Percentiles rank a stretch among this genome's conserved stretches.
Evolutionary conservation across 371 early-diverging fungal genomes (phyloP).

Genomic region (Mucor irregularis): DNA sequence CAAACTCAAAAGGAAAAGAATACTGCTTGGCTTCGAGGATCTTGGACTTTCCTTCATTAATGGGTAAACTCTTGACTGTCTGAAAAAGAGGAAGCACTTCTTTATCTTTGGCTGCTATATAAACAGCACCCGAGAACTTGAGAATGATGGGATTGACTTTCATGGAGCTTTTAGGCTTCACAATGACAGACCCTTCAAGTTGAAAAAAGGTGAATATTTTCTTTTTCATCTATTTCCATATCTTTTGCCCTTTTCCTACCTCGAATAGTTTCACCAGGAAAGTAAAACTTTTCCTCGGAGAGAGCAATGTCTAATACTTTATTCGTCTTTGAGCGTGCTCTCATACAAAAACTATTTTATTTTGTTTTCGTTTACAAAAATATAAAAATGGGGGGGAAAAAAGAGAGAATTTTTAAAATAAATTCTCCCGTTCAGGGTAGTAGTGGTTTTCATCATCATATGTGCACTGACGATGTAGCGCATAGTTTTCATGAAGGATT

Average conservation of each 20-base stretch:
- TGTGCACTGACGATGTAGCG: too few species aligned
- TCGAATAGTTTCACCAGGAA: constrained; percentile 35
- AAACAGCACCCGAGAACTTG: constrained; percentile 39
- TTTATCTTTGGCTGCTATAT: constrained; percentile 36
- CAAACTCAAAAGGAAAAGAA: constrained; percentile 45
- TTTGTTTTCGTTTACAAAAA: not conserved
- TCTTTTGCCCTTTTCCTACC: constrained; percentile 14
- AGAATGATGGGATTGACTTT: constrained; percentile 38
- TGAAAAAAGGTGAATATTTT: not conserved
- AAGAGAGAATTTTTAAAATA: not conserved
- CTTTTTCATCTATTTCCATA: not conserved
- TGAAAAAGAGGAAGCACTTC: constrained; percentile 34
- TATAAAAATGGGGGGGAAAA: not conserved
- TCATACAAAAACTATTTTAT: too few species aligned
- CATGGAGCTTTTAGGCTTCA: constrained; percentile 43
- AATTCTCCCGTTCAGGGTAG: too few species aligned
- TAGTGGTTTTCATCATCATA: too few species aligned
- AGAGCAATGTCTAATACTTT: constrained; percentile 26
- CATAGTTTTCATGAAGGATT: too few species aligned
- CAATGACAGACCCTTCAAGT: constrained; percentile 44
- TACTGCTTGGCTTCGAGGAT: constrained; percentile 39
- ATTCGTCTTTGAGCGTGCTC: constrained; percentile 13
- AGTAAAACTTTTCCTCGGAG: constrained; percentile 30
- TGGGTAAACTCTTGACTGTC: constrained; percentile 19
- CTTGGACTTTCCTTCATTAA: constrained; percentile 24